A percentile compares a stretch with the other conserved stretches of the same genome.
Evolutionary conservation across 768 basidiomycete species (phyloP).

Genomic region (Psilocybe cubensis): DNA sequence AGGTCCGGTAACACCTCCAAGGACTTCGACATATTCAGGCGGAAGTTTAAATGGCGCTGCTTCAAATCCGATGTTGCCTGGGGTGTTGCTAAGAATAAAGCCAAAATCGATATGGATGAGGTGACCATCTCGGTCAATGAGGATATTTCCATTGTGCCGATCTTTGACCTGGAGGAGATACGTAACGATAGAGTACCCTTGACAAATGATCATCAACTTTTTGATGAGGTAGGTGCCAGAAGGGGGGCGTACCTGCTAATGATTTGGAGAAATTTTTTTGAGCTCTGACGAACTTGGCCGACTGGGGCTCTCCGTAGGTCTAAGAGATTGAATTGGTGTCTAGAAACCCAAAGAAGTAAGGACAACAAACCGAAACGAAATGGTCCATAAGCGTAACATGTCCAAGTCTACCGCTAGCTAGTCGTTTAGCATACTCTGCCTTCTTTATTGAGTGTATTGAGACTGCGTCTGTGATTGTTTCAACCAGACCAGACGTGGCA

Average conservation of each 20-base stretch:
- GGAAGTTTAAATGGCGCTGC: constrained; percentile 99
- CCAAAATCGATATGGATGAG: constrained; percentile 98
- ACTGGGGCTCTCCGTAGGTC: constrained; percentile 90
- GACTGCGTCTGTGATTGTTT: constrained; percentile 97
- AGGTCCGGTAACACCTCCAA: constrained; percentile 81
- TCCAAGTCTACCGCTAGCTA: constrained; percentile 79
- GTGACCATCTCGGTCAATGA: constrained; percentile 94
- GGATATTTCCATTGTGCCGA: constrained; percentile 97
- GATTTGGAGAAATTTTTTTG: constrained; percentile 95
- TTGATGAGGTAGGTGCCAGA: too few species aligned
- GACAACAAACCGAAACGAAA: constrained; percentile 73
- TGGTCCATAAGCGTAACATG: constrained; percentile 93
- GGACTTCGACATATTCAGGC: constrained; percentile 92
- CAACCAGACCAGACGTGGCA: constrained; percentile 89
- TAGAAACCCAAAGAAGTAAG: neutral
- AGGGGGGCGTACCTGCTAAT: constrained; percentile 82
- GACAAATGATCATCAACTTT: neutral
- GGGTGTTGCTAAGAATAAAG: constrained; percentile 96
- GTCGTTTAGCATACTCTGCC: constrained; percentile 90
- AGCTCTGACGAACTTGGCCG: constrained; percentile 86
- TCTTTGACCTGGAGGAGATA: constrained; percentile 98
- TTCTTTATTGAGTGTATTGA: constrained; percentile 99
- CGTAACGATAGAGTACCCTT: constrained; percentile 94
- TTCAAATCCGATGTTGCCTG: constrained; percentile 97
- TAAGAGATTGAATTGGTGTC: constrained; percentile 29